These are phyloP conservation scores for Paracoccidioides brasiliensis DNA, from an alignment of 2,329 filamentous ascomycete species.

Conservation along the genomic window DNA sequence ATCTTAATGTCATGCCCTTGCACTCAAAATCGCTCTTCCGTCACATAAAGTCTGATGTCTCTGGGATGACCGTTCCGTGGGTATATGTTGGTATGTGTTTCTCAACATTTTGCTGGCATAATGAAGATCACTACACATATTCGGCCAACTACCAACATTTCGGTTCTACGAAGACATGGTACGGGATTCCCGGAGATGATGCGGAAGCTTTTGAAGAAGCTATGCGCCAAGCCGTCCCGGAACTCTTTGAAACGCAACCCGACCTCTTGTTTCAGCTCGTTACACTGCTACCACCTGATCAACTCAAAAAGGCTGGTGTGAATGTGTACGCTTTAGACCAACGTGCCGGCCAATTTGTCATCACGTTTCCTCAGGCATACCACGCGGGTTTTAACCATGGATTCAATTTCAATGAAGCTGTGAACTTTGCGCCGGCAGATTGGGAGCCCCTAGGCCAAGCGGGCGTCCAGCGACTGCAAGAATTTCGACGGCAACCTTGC, in stretches of 20 bases:
- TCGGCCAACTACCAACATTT: constrained; percentile 98
- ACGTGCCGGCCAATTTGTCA: constrained; percentile 84
- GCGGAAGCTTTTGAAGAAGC: constrained; percentile 89
- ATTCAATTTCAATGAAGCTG: constrained; percentile 98
- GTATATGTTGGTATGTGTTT: constrained; percentile 99
- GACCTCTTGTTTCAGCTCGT: constrained; percentile 94
- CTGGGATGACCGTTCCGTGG: constrained; percentile 98
- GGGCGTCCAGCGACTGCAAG: constrained; percentile 73
- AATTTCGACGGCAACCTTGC: constrained; percentile 82
- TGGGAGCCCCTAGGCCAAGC: constrained; percentile 88
- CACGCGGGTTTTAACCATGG: constrained; percentile 97
- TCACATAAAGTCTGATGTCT: constrained; percentile 96
- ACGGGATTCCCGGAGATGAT: constrained; percentile 88
- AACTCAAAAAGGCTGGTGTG: constrained; percentile 83
- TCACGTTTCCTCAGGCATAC: constrained; percentile 94
- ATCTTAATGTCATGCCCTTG: constrained; percentile 82
- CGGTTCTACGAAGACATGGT: constrained; percentile 97
- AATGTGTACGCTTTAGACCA: constrained; percentile 92
- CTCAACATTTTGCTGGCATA: constrained; percentile 99
- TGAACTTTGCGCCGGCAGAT: constrained; percentile 89
- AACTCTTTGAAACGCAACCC: constrained; percentile 92
- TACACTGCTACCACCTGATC: constrained; percentile 86
- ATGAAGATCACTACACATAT: constrained; percentile 95
- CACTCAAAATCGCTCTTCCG: constrained; percentile 86
- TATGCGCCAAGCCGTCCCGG: constrained; percentile 89